A percentile compares a stretch with the other conserved stretches of the same genome.
phyloP scores from a whole-genome alignment of 768 basidiomycete species.

The Suillus bovinus region DNA sequence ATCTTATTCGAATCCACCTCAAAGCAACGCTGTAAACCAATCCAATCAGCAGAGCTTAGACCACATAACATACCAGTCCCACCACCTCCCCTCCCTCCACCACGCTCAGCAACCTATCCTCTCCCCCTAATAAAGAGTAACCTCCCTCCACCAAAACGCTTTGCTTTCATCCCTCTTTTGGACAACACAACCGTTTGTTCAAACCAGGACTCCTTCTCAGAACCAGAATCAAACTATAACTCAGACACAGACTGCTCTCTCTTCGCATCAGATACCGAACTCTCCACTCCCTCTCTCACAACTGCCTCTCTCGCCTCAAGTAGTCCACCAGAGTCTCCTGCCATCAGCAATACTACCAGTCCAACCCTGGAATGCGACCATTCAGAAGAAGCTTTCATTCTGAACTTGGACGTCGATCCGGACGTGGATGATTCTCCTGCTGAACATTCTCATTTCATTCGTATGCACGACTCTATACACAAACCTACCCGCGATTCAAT shows the following conservation, averaged over 20 bases:
- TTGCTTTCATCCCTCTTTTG: slow-evolving; percentile 12
- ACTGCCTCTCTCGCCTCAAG: slow-evolving; percentile 14
- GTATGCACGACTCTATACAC: not conserved
- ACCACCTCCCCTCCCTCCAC: slow-evolving; percentile 11
- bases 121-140: slow-evolving; percentile 1
- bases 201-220: not conserved
- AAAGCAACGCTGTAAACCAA: not conserved
- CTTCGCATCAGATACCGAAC: slow-evolving; percentile 10
- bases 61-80: slow-evolving; percentile 17
- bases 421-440: slow-evolving; percentile 10
- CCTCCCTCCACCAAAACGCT: slow-evolving; percentile 16
- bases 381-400: slow-evolving; percentile 1
- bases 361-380: not conserved
- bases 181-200: slow-evolving; percentile 10
- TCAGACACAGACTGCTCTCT: slow-evolving; percentile 14
- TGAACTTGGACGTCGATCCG: slow-evolving; percentile 14
- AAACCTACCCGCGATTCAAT: not conserved
- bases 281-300: slow-evolving; percentile 18
- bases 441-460: slow-evolving; percentile 10
- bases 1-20: not conserved
- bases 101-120: not conserved
- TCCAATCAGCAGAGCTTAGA: not conserved
- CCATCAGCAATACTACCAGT: not conserved
- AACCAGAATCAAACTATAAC: not conserved
- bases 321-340: slow-evolving; percentile 15